Evolutionary conservation across 2,329 filamentous ascomycete genomes (phyloP).

Genomic region (Dothistroma pini): DNA sequence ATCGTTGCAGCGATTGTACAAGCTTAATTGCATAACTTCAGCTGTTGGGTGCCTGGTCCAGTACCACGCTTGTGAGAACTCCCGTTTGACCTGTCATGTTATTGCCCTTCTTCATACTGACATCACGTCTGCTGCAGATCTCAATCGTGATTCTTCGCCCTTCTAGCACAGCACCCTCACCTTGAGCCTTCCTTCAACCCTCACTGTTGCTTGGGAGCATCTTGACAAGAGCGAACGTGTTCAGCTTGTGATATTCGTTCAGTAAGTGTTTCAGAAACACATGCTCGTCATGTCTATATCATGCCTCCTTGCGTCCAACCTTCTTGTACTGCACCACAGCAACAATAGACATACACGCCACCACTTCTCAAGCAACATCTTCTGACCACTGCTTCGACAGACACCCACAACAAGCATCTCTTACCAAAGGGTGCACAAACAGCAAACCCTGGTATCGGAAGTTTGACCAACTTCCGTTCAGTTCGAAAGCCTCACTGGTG

Average conservation of each 20-base stretch:
- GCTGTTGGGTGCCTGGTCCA: neutral
- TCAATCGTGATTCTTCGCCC: neutral
- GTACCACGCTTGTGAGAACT: neutral
- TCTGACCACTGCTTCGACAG: neutral
- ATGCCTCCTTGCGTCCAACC: neutral
- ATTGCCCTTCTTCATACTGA: neutral
- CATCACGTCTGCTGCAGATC: neutral
- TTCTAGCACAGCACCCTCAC: neutral
- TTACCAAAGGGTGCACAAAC: neutral
- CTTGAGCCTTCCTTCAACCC: neutral
- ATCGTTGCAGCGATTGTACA: neutral
- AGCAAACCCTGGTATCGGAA: neutral
- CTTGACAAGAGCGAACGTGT: neutral
- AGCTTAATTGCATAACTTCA: neutral
- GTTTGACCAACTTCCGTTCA: neutral
- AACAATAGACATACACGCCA: neutral
- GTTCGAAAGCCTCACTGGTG: conserved; percentile 1
- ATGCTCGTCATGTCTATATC: neutral
- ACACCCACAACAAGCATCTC: neutral
- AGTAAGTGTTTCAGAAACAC: neutral
- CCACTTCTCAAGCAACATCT: neutral
- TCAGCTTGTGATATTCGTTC: neutral
- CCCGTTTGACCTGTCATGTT: neutral
- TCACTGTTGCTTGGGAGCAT: neutral
- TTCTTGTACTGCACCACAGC: neutral